Conservation (phyloP, 2,329 filamentous ascomycete species). For the Myriosclerotinia duriaeana region DNA sequence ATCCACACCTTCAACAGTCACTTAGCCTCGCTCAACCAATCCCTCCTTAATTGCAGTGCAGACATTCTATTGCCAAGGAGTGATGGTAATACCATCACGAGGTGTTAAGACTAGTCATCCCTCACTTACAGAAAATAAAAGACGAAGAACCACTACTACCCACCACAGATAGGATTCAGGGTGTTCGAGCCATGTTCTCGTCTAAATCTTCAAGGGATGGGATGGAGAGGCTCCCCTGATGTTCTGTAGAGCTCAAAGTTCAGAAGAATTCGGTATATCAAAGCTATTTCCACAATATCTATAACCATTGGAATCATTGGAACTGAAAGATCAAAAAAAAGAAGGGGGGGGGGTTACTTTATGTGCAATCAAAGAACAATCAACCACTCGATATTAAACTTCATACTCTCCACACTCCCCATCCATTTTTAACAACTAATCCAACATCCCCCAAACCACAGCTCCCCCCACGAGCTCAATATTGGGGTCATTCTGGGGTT, state of each 20-base stretch:
- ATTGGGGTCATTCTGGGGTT: too few relatives aligned
- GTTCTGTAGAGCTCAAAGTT: not conserved
- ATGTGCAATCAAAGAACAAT: too few relatives aligned
- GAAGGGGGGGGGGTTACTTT: too few relatives aligned
- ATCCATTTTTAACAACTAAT: too few relatives aligned
- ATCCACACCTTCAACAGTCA: too few relatives aligned
- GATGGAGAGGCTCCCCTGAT: not conserved
- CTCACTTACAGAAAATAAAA: not conserved
- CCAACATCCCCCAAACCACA: too few relatives aligned
- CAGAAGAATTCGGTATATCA: too few relatives aligned
- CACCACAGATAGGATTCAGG: not conserved
- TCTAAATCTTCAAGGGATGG: not conserved
- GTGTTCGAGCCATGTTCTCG: not conserved
- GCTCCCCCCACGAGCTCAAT: too few relatives aligned
- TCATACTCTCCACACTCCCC: too few relatives aligned
- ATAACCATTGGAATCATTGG: not conserved
- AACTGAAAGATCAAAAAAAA: too few relatives aligned
- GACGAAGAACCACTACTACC: not conserved
- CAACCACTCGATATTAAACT: too few relatives aligned
- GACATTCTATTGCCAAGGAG: not conserved
- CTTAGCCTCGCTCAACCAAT: not conserved
- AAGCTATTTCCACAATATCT: not conserved
- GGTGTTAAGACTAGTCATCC: not conserved
- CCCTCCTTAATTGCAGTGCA: too few relatives aligned
- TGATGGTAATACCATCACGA: not conserved